A percentile compares a stretch with the other conserved stretches of the same genome.
Conservation (phyloP, 2,329 filamentous ascomycete species). For the Aspergillus glaucus region DNA sequence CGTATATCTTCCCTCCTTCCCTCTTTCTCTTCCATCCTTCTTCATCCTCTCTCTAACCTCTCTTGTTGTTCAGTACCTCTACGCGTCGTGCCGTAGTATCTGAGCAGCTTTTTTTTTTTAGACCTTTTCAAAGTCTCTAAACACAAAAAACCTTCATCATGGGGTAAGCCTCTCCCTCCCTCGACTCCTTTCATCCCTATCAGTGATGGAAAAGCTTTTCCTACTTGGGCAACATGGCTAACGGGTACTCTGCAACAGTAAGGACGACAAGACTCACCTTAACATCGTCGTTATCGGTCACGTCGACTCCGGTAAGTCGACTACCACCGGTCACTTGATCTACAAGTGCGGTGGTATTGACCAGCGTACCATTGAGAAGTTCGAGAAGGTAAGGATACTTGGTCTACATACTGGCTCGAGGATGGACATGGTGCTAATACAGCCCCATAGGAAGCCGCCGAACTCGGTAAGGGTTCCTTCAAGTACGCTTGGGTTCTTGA, state of each 20-base stretch:
- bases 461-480: constrained; percentile 99
- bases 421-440: constrained; percentile 10
- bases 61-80: constrained; percentile 41
- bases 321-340: constrained; percentile 96
- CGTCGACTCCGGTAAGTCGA: constrained; percentile 99
- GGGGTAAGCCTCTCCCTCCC: constrained; percentile 46
- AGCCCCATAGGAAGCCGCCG: constrained; percentile 76
- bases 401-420: not conserved
- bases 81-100: constrained; percentile 47
- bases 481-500: constrained; percentile 99
- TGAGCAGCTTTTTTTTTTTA: constrained; percentile 38
- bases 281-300: constrained; percentile 99
- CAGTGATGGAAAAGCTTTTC: not conserved
- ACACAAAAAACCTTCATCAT: constrained; percentile 52
- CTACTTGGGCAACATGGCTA: constrained; percentile 1
- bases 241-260: constrained; percentile 53
- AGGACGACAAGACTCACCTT: constrained; percentile 92
- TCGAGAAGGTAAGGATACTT: constrained; percentile 76
- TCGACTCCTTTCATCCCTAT: no score
- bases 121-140: constrained; percentile 42
- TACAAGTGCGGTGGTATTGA: constrained; percentile 99
- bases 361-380: constrained; percentile 99
- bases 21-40: constrained; percentile 19
- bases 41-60: constrained; percentile 16
- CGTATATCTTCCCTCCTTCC: constrained; percentile 31